phyloP scores from a whole-genome alignment of 257 asterid species.

The Solanum virginianum region DNA sequence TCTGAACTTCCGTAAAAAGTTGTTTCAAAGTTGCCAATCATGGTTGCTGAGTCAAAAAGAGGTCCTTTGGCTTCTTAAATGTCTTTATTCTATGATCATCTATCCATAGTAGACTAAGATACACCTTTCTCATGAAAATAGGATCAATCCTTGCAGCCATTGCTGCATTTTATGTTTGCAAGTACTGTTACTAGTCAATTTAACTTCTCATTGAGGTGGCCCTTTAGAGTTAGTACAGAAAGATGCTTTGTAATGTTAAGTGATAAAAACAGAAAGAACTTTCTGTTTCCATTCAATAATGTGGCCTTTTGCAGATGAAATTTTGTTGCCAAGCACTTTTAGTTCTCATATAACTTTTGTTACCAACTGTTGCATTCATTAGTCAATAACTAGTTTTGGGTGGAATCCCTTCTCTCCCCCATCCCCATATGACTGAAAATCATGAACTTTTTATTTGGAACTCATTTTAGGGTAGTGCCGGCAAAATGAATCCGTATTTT shows the following conservation, averaged over 20 bases:
- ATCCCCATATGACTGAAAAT: not conserved
- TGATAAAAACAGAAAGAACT: not conserved
- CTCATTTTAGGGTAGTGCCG: not conserved
- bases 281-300: not conserved
- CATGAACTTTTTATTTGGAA: not conserved
- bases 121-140: not conserved
- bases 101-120: not conserved
- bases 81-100: not conserved
- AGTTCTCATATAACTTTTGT: not conserved
- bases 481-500: too few relatives aligned
- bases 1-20: not conserved
- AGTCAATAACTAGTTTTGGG: not conserved
- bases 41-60: not conserved
- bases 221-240: not conserved
- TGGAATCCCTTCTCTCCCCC: not conserved
- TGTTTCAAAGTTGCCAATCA: not conserved
- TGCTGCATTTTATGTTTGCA: not conserved
- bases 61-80: not conserved
- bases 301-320: not conserved
- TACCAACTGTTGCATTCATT: not conserved
- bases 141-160: not conserved
- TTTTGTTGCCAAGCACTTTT: not conserved
- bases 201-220: not conserved
- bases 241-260: not conserved
- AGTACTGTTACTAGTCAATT: not conserved